These are phyloP conservation scores for Sonneratia caseolaris DNA, from an alignment of 345 rosid species.

Conservation along the genomic window DNA sequence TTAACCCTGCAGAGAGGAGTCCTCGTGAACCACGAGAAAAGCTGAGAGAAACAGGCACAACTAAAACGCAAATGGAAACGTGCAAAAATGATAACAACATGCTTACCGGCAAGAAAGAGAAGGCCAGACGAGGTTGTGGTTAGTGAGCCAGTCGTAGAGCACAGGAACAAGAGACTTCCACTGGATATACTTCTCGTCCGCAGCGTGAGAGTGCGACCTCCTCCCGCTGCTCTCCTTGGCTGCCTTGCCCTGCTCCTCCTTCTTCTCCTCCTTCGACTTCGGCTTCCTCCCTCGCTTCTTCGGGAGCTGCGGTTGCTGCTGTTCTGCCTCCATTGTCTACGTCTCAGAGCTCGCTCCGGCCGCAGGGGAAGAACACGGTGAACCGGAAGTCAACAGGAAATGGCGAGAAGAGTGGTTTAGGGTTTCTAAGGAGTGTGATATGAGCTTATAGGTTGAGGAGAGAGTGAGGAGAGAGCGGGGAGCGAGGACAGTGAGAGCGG, in stretches of 20 bases:
- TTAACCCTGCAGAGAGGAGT: not conserved
- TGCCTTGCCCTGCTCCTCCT: constrained; percentile 19
- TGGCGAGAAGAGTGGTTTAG: not conserved
- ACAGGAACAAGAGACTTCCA: constrained; percentile 95
- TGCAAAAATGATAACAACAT: constrained; percentile 10
- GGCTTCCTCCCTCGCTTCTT: constrained; percentile 96
- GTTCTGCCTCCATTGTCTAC: constrained; percentile 23
- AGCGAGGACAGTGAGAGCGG: not conserved
- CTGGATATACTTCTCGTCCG: constrained; percentile 86
- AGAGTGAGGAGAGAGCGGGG: not conserved
- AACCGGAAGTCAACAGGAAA: not conserved
- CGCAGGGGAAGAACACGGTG: not conserved
- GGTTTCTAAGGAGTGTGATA: not conserved
- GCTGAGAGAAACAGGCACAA: not conserved
- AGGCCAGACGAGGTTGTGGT: constrained; percentile 99
- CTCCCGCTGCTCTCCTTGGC: constrained; percentile 24
- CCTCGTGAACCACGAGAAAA: not conserved
- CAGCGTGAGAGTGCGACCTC: constrained; percentile 30
- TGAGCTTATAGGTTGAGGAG: constrained; percentile 7
- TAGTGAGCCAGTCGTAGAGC: constrained; percentile 97
- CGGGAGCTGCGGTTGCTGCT: constrained; percentile 24
- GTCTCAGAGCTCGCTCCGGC: not conserved
- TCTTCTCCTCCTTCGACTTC: constrained; percentile 66
- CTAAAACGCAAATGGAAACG: constrained; percentile 9
- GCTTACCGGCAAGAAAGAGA: constrained; percentile 95